Percentiles rank a stretch among this genome's conserved stretches.
These are phyloP conservation scores for Emmonsiellopsis sp. DNA, from an alignment of 2,329 filamentous ascomycete species.

Conservation along the genomic window DNA sequence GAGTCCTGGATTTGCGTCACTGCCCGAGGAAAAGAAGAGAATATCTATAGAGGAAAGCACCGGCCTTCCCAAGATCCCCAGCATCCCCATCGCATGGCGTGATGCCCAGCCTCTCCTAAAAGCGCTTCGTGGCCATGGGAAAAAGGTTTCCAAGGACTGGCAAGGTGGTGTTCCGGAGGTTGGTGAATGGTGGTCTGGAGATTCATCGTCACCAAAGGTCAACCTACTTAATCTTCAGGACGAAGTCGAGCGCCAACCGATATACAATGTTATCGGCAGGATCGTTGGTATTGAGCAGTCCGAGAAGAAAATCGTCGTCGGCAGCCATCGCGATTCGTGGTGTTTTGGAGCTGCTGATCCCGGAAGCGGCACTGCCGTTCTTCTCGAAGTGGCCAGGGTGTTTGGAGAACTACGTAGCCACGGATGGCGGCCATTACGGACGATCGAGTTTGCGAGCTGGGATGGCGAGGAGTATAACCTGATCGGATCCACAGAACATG, in stretches of 20 bases:
- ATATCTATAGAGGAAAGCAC: slow-evolving; percentile 60
- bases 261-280: slow-evolving; percentile 84
- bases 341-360: slow-evolving; percentile 80
- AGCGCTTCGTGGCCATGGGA: slow-evolving; percentile 65
- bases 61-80: slow-evolving; percentile 75
- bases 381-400: slow-evolving; percentile 79
- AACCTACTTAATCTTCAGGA: slow-evolving; percentile 81
- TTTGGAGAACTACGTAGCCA: slow-evolving; percentile 67
- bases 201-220: slow-evolving; percentile 64
- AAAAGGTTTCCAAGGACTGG: slow-evolving; percentile 62
- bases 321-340: slow-evolving; percentile 91
- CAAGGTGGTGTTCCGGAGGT: slow-evolving; percentile 66
- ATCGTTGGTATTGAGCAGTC: slow-evolving; percentile 77
- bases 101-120: slow-evolving; percentile 75
- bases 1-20: slow-evolving; percentile 69
- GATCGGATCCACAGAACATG: slow-evolving; percentile 88
- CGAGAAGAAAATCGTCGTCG: slow-evolving; percentile 77
- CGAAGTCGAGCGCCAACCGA: slow-evolving; percentile 68
- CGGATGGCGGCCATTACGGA: slow-evolving; percentile 87
- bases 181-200: slow-evolving; percentile 76
- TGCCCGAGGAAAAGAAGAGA: slow-evolving; percentile 45
- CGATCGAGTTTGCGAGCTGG: slow-evolving; percentile 95
- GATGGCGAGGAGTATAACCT: slow-evolving; percentile 89
- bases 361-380: slow-evolving; percentile 78
- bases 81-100: slow-evolving; percentile 79